phyloP scores from a whole-genome alignment of 495 filamentous ascomycete species.

The Peziza echinospora region DNA sequence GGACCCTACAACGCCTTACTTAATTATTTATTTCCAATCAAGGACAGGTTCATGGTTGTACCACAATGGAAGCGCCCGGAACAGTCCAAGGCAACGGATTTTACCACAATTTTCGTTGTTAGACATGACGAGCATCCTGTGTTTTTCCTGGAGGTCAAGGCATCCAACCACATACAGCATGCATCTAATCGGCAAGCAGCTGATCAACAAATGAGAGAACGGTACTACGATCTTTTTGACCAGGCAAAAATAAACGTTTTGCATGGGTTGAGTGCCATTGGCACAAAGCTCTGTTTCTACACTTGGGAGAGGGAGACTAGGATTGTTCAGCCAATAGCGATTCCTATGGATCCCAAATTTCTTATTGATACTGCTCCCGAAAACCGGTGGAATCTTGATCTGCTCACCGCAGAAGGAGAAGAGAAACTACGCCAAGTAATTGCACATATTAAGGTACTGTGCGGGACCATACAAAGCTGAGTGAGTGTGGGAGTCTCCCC shows the following conservation, averaged over 20 bases:
- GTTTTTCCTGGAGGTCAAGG: slow-evolving; percentile 2
- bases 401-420: background rate
- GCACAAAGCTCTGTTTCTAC: background rate
- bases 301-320: background rate
- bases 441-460: background rate
- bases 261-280: background rate
- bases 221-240: background rate
- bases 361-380: background rate
- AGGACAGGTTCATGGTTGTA: too few species aligned
- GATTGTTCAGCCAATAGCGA: background rate
- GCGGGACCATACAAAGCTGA: too few species aligned
- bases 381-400: background rate
- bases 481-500: too few species aligned
- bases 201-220: background rate
- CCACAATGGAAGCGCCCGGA: too few species aligned
- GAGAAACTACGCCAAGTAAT: background rate
- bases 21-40: too few species aligned
- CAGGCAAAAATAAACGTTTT: background rate
- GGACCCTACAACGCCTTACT: too few species aligned
- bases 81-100: too few species aligned
- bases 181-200: background rate
- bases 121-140: background rate
- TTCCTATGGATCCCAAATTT: background rate
- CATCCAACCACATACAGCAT: background rate
- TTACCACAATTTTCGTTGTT: slow-evolving; percentile 1